phyloP scores from a whole-genome alignment of 2,329 filamentous ascomycete species.

The Aschersonia sp. region DNA sequence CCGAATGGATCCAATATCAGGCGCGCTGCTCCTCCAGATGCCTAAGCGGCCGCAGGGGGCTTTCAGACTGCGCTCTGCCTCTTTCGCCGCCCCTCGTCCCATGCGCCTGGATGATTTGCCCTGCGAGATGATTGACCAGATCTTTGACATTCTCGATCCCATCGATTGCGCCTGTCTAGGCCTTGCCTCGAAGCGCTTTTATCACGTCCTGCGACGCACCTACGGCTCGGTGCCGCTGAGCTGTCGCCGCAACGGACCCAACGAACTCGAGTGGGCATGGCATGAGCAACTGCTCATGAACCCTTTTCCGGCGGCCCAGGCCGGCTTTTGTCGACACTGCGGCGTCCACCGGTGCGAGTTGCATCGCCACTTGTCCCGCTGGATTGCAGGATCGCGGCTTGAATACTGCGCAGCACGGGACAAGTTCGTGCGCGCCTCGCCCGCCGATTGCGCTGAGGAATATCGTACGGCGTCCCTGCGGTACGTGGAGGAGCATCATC shows the following conservation, averaged over 20 bases:
- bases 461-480: background rate
- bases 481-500: background rate
- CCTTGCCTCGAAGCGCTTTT: background rate
- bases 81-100: background rate
- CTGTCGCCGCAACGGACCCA: background rate
- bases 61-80: background rate
- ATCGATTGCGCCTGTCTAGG: slow-evolving; percentile 1
- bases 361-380: background rate
- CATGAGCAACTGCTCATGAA: too few relatives aligned
- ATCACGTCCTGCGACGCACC: background rate
- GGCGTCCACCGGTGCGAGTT: background rate
- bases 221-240: slow-evolving; percentile 1
- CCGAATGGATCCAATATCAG: too few relatives aligned
- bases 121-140: background rate
- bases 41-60: background rate
- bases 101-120: background rate
- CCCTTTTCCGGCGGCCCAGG: background rate
- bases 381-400: background rate
- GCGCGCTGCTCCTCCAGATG: background rate
- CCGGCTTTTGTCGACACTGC: background rate
- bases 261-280: background rate
- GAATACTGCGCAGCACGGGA: background rate
- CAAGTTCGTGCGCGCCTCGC: background rate
- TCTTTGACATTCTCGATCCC: slow-evolving; percentile 1
- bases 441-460: background rate